Conservation (phyloP, 129 eudicot species). For the Solidago caesia region DNA sequence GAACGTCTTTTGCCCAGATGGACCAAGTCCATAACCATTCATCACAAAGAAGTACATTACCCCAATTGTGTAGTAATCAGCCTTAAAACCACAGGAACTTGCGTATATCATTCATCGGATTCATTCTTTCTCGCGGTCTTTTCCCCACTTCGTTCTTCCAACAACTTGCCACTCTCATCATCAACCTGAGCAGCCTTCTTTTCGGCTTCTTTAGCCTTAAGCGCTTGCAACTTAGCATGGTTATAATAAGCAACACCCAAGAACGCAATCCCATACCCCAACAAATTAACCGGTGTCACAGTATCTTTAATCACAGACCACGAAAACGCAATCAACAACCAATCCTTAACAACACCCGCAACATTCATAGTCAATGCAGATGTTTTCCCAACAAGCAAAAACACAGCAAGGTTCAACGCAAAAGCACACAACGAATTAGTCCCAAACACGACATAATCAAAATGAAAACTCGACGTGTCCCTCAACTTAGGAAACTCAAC, state of each 20-base stretch:
- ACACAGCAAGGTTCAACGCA: conserved; percentile 40
- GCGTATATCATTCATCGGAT: background rate
- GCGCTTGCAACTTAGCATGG: no score
- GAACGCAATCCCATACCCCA: conserved; percentile 24
- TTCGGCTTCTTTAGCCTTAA: background rate
- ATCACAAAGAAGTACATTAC: no score
- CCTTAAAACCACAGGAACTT: background rate
- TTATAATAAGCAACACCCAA: no score
- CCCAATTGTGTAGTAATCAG: background rate
- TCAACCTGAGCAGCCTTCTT: conserved; percentile 19
- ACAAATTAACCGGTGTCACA: conserved; percentile 36
- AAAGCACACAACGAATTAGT: conserved; percentile 38
- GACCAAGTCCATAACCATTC: no score
- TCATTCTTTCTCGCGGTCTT: background rate
- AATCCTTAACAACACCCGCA: conserved; percentile 44
- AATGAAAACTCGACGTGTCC: conserved; percentile 29
- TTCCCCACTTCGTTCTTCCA: conserved; percentile 28
- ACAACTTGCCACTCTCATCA: conserved; percentile 32
- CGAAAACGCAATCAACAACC: conserved; percentile 46
- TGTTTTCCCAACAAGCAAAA: conserved; percentile 41
- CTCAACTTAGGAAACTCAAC: conserved; percentile 33
- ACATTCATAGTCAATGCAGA: conserved; percentile 46
- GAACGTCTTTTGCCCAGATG: no score
- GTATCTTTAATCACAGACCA: conserved; percentile 52
- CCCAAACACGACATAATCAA: conserved; percentile 31